These are phyloP conservation scores for Plenodomus tracheiphilus DNA, from an alignment of 2,329 filamentous ascomycete species.

Conservation along the genomic window DNA sequence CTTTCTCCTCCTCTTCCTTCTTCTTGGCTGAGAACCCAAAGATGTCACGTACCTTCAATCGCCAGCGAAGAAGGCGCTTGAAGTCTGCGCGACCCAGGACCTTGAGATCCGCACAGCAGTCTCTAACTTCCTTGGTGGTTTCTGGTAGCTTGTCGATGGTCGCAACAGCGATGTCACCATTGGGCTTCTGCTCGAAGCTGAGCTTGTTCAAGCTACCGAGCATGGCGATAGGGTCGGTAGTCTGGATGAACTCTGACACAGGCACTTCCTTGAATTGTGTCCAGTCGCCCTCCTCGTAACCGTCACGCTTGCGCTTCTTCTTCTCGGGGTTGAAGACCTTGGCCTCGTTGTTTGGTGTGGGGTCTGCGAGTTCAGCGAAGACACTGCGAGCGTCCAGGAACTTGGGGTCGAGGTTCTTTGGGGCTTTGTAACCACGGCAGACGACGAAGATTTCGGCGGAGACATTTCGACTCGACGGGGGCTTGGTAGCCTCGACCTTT, in stretches of 20 bases:
- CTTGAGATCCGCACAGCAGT: constrained; percentile 71
- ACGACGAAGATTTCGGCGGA: constrained; percentile 99
- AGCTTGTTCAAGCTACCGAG: constrained; percentile 84
- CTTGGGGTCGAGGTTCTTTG: constrained; percentile 87
- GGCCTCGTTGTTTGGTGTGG: constrained; percentile 91
- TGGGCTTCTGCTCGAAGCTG: constrained; percentile 76
- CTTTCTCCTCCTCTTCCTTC: constrained; percentile 53
- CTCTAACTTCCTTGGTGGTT: constrained; percentile 63
- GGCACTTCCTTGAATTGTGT: constrained; percentile 87
- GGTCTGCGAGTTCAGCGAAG: constrained; percentile 86
- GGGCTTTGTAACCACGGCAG: constrained; percentile 91
- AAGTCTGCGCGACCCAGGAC: constrained; percentile 94
- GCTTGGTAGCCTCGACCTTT: constrained; percentile 96
- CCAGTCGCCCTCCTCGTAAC: constrained; percentile 95
- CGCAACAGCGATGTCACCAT: constrained; percentile 79
- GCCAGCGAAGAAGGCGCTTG: constrained; percentile 85
- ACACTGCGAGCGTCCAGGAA: constrained; percentile 88
- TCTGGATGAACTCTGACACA: constrained; percentile 93
- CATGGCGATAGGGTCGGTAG: constrained; percentile 88
- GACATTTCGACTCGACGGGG: constrained; percentile 91
- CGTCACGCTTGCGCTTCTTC: constrained; percentile 96
- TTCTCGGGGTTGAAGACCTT: constrained; percentile 97
- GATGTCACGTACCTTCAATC: constrained; percentile 83
- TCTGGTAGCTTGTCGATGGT: constrained; percentile 79
- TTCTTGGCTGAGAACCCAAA: constrained; percentile 87